Evolutionary conservation across 805 yeast genomes (phyloP), one percentile per base, ranked within the genome.

Genomic region (Lachancea lanzarotensis): DNA sequence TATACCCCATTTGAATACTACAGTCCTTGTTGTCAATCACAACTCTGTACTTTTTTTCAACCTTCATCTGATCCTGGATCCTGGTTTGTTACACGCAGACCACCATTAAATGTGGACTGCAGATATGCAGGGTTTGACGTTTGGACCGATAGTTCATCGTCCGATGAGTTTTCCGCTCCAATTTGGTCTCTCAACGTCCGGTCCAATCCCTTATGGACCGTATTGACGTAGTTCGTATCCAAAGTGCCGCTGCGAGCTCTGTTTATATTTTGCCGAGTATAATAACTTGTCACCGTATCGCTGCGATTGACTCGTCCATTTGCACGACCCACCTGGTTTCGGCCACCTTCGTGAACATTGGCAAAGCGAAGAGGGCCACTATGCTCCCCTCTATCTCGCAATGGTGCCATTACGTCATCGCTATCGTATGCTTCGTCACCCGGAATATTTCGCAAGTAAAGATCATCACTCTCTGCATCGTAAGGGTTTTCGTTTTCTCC

Each of bases 401-500:
- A 39, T 17, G 65, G 67, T 11, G 64, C 64, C 58, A 62, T 52
- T 13, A 52, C 47, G 39, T 60, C 66, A 37, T 65, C 68, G 43
- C 66, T 59, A 42, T 61, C 56, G 34, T 65, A 65, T 0, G 67
- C 68, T 26, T 65, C 68, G 47, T 63, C 66, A 19, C 69, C 69
- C 1, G 69, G 69, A 18, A 65, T 56, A 12, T 56, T 60, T 15
- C 59, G 50, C 30, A 65, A 32, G 38, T 56, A 55, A 13, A 51
- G 50, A 27, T 63, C 63, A 15, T 49, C 47, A 31, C 48, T 57
- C 29, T 50, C 53, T 16, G 47, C 48, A 15, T 40, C 32, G 22
- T 38, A 36, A 16, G 34, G 45, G 9, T 41, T 40, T 3, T 30
- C 42, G 13, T 42, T 43, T 7, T 45, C 35, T 13, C 35, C 35